Evolutionary conservation across 441 rosid genomes (phyloP).

Genomic region (Brassica hybrid): DNA sequence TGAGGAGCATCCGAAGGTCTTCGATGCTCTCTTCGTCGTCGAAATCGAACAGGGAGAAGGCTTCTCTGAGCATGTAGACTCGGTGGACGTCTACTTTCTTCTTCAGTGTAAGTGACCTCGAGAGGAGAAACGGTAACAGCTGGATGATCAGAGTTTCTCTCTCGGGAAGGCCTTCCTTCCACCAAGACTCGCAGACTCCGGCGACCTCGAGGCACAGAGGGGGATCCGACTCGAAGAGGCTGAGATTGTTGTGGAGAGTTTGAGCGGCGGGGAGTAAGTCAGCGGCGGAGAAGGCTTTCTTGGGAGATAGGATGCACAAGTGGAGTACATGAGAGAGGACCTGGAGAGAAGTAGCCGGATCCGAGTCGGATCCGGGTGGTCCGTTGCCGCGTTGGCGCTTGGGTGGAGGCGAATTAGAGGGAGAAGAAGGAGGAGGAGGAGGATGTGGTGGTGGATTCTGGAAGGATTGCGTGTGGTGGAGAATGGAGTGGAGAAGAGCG

Average conservation of each 20-base stretch:
- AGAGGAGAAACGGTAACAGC: conserved; percentile 73
- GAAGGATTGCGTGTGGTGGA: conserved; percentile 50
- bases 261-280: conserved; percentile 66
- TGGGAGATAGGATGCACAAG: conserved; percentile 62
- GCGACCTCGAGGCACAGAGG: conserved; percentile 62
- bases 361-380: conserved; percentile 18
- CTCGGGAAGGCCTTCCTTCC: conserved; percentile 64
- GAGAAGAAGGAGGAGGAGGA: conserved; percentile 39
- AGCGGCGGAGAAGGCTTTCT: conserved; percentile 49
- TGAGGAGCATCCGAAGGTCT: conserved; percentile 74
- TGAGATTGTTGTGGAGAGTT: conserved; percentile 68
- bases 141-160: conserved; percentile 78
- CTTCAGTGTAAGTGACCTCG: conserved; percentile 80
- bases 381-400: conserved; percentile 68
- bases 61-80: conserved; percentile 81
- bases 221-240: conserved; percentile 72
- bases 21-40: conserved; percentile 84
- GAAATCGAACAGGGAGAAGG: conserved; percentile 76
- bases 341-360: conserved; percentile 48
- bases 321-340: conserved; percentile 50
- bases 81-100: conserved; percentile 86
- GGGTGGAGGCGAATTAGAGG: conserved; percentile 62
- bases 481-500: conserved; percentile 53
- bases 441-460: conserved; percentile 30
- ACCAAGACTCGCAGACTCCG: conserved; percentile 80